Conservation (phyloP, 1,139 yeast species). For the Geotrichum bryndzae region DNA sequence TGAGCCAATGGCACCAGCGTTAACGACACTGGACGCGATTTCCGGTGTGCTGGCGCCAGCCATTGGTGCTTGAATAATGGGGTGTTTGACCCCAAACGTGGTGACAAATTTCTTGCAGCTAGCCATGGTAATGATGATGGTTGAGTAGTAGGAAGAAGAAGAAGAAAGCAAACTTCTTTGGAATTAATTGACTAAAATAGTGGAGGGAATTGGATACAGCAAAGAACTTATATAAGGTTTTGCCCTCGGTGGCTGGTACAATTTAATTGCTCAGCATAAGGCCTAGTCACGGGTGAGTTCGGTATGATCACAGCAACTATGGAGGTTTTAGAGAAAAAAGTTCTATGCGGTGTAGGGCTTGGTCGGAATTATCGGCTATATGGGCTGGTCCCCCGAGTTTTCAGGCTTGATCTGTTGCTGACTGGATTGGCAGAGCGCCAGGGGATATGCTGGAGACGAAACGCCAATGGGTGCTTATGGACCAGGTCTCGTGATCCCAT, state of each 20-base stretch:
- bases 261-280: neutral
- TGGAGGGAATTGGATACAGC: neutral
- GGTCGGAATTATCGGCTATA: too few species aligned
- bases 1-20: constrained; percentile 29
- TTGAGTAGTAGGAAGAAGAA: neutral
- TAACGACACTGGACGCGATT: constrained; percentile 30
- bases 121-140: neutral
- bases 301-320: neutral
- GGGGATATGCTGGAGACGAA: too few species aligned
- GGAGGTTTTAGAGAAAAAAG: neutral
- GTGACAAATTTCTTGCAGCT: neutral
- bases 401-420: too few species aligned
- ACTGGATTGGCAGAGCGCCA: too few species aligned
- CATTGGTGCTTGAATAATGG: constrained; percentile 31
- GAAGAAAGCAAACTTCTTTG: neutral
- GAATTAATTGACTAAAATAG: neutral
- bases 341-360: too few species aligned
- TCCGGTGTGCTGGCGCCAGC: constrained; percentile 28
- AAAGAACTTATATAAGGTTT: neutral
- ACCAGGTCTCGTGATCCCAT: too few species aligned
- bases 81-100: constrained; percentile 27
- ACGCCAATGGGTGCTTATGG: too few species aligned
- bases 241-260: neutral
- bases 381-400: too few species aligned
- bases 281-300: neutral